Base-by-base conservation (phyloP, 2,329 filamentous ascomycete species). In the Hymenoscyphus fraxineus region DNA sequence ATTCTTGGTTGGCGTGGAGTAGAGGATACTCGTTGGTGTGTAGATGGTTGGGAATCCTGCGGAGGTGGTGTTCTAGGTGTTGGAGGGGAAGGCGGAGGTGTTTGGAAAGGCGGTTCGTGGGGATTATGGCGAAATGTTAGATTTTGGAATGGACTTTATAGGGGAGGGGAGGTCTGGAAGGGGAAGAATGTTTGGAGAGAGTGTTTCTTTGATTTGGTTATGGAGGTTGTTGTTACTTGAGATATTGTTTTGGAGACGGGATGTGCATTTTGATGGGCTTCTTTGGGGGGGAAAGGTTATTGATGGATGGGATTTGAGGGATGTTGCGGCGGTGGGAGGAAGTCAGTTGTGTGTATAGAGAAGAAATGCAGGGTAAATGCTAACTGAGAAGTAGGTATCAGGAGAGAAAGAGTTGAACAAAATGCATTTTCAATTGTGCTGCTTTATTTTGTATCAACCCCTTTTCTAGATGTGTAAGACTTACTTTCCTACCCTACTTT, bases 21-120 rank as follows among this genome's bases (percentile, higher is more conserved):
- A 60, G 59, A n/a, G 38, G 59, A 16, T 51, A 60, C 12, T 51
- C 41, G 31, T 60, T 60, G 27, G 19, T 6, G 31, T 32, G 4
- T 5, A 35, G 35, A 12, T 54, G 22, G 44, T 54, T 10, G 15
- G 27, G 13, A 13, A 15, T 60, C 6, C 44, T n/a, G 9, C 44
- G 12, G 19, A 60, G 59, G 15, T 60, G 55, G 41, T 60, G 59
- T 31, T 60, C 59, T 31, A 60, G 44, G 27, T 60, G 40, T 51
- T 35, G 44, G 16, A 32, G 13, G 59, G 59, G 19, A 60, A 41
- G 2, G 15, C 22, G 13, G 19, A 38, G 6, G 16, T 32, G n/a
- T n/a, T 16, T n/a, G 59, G 16, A 35, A 60, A 6, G 44, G 59
- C 40, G 27, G 47, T 16, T 38, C 59, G 40, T 5, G 59, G 59